These are phyloP conservation scores for Schizophyllum commune DNA, from an alignment of 1,284 basidiomycete species.

Conservation along the genomic window DNA sequence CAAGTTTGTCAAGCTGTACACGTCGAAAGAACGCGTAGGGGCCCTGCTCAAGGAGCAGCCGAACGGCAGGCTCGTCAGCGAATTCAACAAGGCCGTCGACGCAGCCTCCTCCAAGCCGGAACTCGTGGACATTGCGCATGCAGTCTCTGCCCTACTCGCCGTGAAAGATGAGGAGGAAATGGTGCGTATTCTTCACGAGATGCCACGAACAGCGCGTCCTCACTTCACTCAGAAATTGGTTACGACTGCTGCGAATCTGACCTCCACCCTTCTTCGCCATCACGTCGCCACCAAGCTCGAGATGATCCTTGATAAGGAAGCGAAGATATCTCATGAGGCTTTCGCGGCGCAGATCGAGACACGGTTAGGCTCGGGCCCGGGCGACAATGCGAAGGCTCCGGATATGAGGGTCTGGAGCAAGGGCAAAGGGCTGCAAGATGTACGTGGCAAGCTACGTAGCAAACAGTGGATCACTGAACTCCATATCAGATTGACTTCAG, in stretches of 20 bases:
- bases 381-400: constrained; percentile 64
- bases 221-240: constrained; percentile 56
- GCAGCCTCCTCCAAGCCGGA: constrained; percentile 57
- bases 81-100: constrained; percentile 65
- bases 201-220: constrained; percentile 9
- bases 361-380: constrained; percentile 80
- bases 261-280: constrained; percentile 79
- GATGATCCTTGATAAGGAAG: constrained; percentile 85
- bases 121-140: constrained; percentile 69
- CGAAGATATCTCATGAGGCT: constrained; percentile 84
- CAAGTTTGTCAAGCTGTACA: constrained; percentile 52
- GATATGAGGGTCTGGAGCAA: constrained; percentile 89
- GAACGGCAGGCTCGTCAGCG: constrained; percentile 71
- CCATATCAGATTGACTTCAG: constrained; percentile 71
- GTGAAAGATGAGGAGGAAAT: constrained; percentile 90
- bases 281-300: constrained; percentile 88
- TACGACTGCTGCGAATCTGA: constrained; percentile 70
- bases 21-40: constrained; percentile 54
- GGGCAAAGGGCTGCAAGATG: constrained; percentile 66
- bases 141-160: constrained; percentile 75
- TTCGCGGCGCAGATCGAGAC: constrained; percentile 82
- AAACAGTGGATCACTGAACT: constrained; percentile 2
- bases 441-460: constrained; percentile 28
- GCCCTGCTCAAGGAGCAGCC: constrained; percentile 72
- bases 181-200: constrained; percentile 38